These are phyloP conservation scores for Elongisporangium senticosum DNA, from an alignment of 352 stramenopile species.

Conservation along the genomic window DNA sequence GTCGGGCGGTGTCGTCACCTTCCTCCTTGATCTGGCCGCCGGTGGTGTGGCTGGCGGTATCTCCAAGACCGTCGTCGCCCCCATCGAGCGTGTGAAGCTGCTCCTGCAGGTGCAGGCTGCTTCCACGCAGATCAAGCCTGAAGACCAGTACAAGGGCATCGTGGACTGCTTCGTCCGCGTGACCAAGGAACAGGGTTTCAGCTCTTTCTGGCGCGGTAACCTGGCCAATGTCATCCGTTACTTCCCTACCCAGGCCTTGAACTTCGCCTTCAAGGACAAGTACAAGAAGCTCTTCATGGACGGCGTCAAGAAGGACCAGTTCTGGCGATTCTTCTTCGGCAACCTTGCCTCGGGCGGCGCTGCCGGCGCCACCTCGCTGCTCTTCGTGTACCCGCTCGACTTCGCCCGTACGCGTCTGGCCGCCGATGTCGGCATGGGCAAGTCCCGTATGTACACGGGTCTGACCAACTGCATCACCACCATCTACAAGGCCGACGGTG, in stretches of 20 bases:
- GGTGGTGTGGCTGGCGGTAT: constrained; percentile 84
- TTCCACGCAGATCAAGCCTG: constrained; percentile 87
- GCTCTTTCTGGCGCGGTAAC: constrained; percentile 90
- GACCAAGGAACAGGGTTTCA: constrained; percentile 83
- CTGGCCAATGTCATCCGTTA: constrained; percentile 91
- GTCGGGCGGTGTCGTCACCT: constrained; percentile 36
- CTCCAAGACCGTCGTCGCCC: constrained; percentile 89
- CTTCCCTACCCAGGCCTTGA: constrained; percentile 90
- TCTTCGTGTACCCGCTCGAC: constrained; percentile 97
- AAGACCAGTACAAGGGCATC: constrained; percentile 91
- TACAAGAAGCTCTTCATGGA: constrained; percentile 89
- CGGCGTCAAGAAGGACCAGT: constrained; percentile 93
- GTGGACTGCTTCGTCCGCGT: constrained; percentile 89
- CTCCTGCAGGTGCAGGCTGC: constrained; percentile 89
- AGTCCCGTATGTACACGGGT: constrained; percentile 96
- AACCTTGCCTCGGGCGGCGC: constrained; percentile 98
- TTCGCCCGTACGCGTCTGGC: constrained; percentile 98
- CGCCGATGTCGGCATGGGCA: constrained; percentile 96
- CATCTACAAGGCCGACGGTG: constrained; percentile 91
- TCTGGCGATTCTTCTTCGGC: constrained; percentile 97
- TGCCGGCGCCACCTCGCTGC: constrained; percentile 94
- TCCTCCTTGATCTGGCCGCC: constrained; percentile 79
- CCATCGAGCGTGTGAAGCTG: constrained; percentile 90
- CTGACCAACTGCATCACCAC: constrained; percentile 96
- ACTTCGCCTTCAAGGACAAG: constrained; percentile 94